Conservation (phyloP, 2,329 filamentous ascomycete genomes). For the Cryphonectria naterciae region DNA sequence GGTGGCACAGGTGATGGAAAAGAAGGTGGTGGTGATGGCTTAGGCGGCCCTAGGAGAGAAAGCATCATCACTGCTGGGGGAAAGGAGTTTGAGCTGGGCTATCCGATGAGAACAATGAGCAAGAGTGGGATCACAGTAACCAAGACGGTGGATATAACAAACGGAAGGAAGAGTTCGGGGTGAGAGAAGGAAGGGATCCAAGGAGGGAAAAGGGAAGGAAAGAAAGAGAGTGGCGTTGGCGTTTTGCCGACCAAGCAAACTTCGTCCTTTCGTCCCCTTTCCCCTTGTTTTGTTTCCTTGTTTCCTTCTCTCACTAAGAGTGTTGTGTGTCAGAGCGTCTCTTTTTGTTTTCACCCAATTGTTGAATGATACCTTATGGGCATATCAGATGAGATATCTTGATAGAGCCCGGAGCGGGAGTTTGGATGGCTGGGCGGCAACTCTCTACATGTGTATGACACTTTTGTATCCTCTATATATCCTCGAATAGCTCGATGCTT, state of each 20-base stretch:
- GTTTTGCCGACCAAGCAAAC: neutral
- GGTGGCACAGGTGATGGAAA: neutral
- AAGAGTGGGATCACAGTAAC: slow-evolving; percentile 28
- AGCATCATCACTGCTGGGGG: slow-evolving; percentile 9
- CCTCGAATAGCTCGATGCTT: neutral
- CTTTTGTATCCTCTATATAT: neutral
- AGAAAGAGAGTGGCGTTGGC: neutral
- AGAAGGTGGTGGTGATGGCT: neutral
- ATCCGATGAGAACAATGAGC: slow-evolving; percentile 15
- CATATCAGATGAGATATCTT: slow-evolving; percentile 1
- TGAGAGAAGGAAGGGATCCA: neutral
- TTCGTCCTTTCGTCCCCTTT: neutral
- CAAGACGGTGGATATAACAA: slow-evolving; percentile 27
- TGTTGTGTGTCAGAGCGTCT: neutral
- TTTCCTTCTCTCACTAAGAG: neutral
- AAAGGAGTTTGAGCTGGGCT: slow-evolving; percentile 17
- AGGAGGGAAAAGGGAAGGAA: no score
- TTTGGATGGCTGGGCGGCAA: slow-evolving; percentile 3
- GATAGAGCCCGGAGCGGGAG: slow-evolving; percentile 8
- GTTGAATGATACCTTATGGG: slow-evolving; percentile 12
- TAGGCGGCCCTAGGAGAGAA: neutral
- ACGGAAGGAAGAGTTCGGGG: neutral
- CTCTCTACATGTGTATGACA: neutral
- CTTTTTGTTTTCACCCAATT: neutral
- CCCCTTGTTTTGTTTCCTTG: neutral